Conservation (phyloP, 768 basidiomycete species). For the Mycena metata region DNA sequence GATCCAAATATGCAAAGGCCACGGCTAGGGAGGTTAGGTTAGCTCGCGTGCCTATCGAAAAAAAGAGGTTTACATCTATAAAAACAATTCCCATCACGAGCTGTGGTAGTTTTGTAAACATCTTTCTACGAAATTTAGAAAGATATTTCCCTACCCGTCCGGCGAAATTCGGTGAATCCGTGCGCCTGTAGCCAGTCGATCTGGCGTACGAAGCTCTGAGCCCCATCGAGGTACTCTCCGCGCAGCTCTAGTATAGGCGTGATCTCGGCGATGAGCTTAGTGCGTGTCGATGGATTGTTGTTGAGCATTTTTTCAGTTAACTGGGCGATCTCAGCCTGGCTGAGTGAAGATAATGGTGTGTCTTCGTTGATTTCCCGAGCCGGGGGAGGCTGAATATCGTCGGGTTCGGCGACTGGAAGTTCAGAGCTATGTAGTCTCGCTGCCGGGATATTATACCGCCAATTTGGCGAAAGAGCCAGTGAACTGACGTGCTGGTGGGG, state of each 20-base stretch:
- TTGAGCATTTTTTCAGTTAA: constrained; percentile 38
- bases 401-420: constrained; percentile 26
- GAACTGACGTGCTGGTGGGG: constrained; percentile 34
- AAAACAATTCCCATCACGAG: constrained; percentile 87
- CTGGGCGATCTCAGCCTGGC: constrained; percentile 30
- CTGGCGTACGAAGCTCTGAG: constrained; percentile 74
- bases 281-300: constrained; percentile 31
- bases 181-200: constrained; percentile 75
- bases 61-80: constrained; percentile 85
- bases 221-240: constrained; percentile 75
- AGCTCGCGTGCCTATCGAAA: constrained; percentile 26
- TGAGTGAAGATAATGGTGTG: constrained; percentile 33
- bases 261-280: constrained; percentile 63
- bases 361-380: constrained; percentile 31
- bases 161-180: constrained; percentile 61
- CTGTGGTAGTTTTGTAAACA: too few relatives aligned
- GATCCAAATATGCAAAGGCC: constrained; percentile 84
- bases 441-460: constrained; percentile 18
- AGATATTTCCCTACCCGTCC: too few relatives aligned
- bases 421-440: constrained; percentile 36
- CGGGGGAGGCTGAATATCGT: constrained; percentile 12
- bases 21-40: constrained; percentile 78
- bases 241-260: constrained; percentile 68
- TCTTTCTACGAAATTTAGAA: too few relatives aligned
- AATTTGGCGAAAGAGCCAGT: constrained; percentile 11